Evolutionary conservation across 1,284 basidiomycete genomes (phyloP).

Genomic region (Ustilago crameri): DNA sequence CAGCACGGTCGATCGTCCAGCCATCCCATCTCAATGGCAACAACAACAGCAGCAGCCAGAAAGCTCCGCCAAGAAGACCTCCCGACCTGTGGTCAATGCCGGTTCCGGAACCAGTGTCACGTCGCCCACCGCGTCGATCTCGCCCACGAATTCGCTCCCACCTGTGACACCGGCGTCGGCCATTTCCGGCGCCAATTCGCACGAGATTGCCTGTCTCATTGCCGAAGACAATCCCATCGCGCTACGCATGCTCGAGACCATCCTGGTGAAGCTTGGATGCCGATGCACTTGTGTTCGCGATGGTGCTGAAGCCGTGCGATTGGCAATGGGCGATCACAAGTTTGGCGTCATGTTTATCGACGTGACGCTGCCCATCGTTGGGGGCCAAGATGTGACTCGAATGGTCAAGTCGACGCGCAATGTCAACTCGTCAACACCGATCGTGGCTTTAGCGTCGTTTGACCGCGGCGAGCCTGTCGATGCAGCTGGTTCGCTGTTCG

Average conservation of each 20-base stretch:
- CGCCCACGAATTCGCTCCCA: slow-evolving; percentile 23
- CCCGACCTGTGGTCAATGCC: slow-evolving; percentile 6
- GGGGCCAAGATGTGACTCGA: slow-evolving; percentile 88
- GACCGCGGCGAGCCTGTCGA: slow-evolving; percentile 57
- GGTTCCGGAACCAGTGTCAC: slow-evolving; percentile 5
- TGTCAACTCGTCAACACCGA: slow-evolving; percentile 86
- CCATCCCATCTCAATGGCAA: slow-evolving; percentile 41
- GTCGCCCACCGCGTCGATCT: slow-evolving; percentile 28
- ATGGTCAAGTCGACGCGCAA: slow-evolving; percentile 95
- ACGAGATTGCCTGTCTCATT: slow-evolving; percentile 84
- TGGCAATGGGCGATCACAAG: slow-evolving; percentile 95
- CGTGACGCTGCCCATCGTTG: slow-evolving; percentile 88
- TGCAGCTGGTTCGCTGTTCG: slow-evolving; percentile 70
- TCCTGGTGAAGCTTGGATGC: slow-evolving; percentile 90
- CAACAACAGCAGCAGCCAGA: slow-evolving; percentile 18
- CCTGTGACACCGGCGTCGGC: slow-evolving; percentile 13
- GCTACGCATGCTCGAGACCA: slow-evolving; percentile 78
- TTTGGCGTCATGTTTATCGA: slow-evolving; percentile 81
- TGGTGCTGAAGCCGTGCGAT: slow-evolving; percentile 93
- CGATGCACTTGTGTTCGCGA: slow-evolving; percentile 92
- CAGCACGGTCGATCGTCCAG: slow-evolving; percentile 36
- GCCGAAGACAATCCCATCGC: slow-evolving; percentile 93
- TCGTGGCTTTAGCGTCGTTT: slow-evolving; percentile 79
- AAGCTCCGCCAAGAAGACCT: slow-evolving; percentile 12
- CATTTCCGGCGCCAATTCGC: slow-evolving; percentile 21